Evolutionary conservation across 176 grass and related monocot genomes (phyloP).

Genomic region (Bolboschoenus planiculmis): DNA sequence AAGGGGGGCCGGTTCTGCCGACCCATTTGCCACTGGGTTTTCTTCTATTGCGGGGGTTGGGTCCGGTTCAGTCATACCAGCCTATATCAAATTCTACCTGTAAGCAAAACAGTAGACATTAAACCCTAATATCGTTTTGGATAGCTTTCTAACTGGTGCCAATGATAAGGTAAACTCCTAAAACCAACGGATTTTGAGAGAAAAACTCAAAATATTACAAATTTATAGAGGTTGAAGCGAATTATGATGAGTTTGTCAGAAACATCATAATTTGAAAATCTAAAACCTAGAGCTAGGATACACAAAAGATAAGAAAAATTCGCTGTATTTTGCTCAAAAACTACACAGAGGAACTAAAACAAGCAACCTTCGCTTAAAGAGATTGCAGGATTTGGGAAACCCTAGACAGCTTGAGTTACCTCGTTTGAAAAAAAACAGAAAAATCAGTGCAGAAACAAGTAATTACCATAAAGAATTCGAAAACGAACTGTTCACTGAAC

Average conservation of each 20-base stretch:
- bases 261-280: conserved; percentile 3
- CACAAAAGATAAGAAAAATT: not conserved
- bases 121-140: conserved; percentile 13
- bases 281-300: not conserved
- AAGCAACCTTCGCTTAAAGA: not conserved
- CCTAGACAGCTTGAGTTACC: not conserved
- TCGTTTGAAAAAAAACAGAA: not conserved
- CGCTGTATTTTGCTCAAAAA: not conserved
- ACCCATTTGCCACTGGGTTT: conserved; percentile 12
- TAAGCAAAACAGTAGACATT: not conserved
- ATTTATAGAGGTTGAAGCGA: not conserved
- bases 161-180: not conserved
- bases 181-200: not conserved
- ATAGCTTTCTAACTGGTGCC: not conserved
- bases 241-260: not conserved
- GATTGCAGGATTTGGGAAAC: not conserved
- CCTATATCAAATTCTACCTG: conserved; percentile 5
- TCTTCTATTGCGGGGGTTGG: conserved; percentile 4
- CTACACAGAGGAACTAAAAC: not conserved
- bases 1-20: not conserved
- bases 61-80: conserved; percentile 16
- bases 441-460: not conserved
- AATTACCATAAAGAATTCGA: not conserved
- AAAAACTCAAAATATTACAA: not conserved
- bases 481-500: not conserved